Percentiles rank a stretch among this genome's conserved stretches.
Conservation (phyloP, 148 eudicot genomes). For the Rhododendron vialii region DNA sequence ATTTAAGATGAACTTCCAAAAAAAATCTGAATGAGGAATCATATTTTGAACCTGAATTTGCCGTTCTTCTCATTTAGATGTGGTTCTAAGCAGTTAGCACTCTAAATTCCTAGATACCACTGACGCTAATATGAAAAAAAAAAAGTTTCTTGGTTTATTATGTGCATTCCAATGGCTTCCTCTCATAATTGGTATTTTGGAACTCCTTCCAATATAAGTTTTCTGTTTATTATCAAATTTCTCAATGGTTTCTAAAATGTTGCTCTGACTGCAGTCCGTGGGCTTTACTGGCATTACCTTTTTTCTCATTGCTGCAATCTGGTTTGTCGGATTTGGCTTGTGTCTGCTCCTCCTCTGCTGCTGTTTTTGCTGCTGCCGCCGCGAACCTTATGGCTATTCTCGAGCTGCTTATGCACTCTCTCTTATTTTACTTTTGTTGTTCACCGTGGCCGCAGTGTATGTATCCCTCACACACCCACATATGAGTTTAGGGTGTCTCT, state of each 20-base stretch:
- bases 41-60: neutral
- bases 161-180: neutral
- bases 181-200: neutral
- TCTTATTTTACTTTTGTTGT: constrained; percentile 26
- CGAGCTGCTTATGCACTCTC: constrained; percentile 36
- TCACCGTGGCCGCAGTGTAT: constrained; percentile 42
- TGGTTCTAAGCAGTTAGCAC: neutral
- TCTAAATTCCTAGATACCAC: neutral
- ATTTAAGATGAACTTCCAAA: neutral
- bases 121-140: too few relatives aligned
- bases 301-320: constrained; percentile 29
- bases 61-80: neutral
- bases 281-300: constrained; percentile 35
- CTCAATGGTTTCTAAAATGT: neutral
- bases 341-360: constrained; percentile 27
- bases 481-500: neutral
- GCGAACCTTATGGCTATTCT: constrained; percentile 32
- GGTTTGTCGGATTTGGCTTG: constrained; percentile 42
- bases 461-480: constrained; percentile 3
- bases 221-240: neutral
- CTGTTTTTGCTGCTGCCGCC: constrained; percentile 40
- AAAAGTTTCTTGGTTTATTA: neutral
- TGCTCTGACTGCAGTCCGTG: constrained; percentile 39
- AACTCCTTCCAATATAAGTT: neutral
- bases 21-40: neutral